Base-by-base conservation (phyloP, 2,329 filamentous ascomycete species). In the Aspergillus glaucus region DNA sequence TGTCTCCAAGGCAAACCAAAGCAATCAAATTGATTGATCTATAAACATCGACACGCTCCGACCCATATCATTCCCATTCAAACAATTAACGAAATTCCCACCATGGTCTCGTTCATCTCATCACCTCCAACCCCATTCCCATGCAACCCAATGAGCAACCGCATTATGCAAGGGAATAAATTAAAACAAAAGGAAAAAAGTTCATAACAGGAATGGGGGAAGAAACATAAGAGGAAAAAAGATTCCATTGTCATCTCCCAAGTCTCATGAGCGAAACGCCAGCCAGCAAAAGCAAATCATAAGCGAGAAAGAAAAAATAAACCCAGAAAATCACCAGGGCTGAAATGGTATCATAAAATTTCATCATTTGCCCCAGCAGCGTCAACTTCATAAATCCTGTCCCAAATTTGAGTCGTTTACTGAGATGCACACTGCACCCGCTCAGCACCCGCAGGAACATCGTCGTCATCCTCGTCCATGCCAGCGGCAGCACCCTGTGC, bases 401-500 rank as follows among this genome's bases (percentile, higher is more conserved):
- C 37, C 37, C 37, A 6, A 7, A 8, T 37, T 6, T 34, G n/a
- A 19, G 10, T 40, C 19, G 54, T 60, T 70, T 73, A 77, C 68
- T 77, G 75, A 28, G 73, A 76, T 48, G 75, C 75, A 56, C 75
- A 77, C 60, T 77, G 75, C 62, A 77, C 70, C 45, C 75, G 66
- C 66, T 77, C 75, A 43, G 71, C 73, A 47, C 74, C 74, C 43
- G 65, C 64, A 47, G 72, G 74, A 50, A 74, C 66, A 49, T 77
- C 75, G 9, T 77, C 74, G 6, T 91, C 87, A 10, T 91, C 87
- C 37, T 91, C 87, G 1, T 88, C 85, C 77, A 82, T 82, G 68
- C 47, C 71, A 73, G 42, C 76, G 19, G 76, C 75, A 55, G 81
- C 83, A 51, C 83, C 84, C 56, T 87, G 85, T 41, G 86, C 86